A percentile compares a stretch with the other conserved stretches of the same genome.
These are phyloP conservation scores for Colletotrichum sp. DNA, from an alignment of 2,329 filamentous ascomycete genomes.

Conservation along the genomic window DNA sequence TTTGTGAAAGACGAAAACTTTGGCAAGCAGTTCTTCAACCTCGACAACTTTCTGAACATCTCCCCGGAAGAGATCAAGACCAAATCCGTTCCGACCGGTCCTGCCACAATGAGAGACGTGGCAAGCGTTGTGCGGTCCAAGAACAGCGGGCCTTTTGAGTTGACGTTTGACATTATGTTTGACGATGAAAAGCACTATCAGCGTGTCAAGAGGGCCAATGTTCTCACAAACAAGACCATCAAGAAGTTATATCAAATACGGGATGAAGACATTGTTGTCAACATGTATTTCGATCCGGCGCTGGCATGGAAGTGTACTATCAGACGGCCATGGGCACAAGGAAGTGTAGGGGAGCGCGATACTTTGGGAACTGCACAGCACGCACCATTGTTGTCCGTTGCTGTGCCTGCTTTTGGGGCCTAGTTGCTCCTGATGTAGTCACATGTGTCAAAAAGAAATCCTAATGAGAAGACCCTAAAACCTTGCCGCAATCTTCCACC, in stretches of 20 bases:
- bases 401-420: constrained; percentile 18
- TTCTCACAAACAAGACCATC: constrained; percentile 40
- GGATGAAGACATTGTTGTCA: constrained; percentile 36
- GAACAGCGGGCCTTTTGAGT: constrained; percentile 55
- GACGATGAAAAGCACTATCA: constrained; percentile 34
- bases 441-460: background rate
- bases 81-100: background rate
- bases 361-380: constrained; percentile 43
- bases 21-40: background rate
- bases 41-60: background rate
- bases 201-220: constrained; percentile 37
- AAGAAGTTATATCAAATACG: constrained; percentile 31
- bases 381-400: constrained; percentile 33
- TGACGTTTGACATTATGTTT: constrained; percentile 59
- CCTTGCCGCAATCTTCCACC: constrained; percentile 1
- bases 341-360: constrained; percentile 40
- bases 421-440: background rate
- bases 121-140: constrained; percentile 52
- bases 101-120: constrained; percentile 31
- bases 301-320: constrained; percentile 52
- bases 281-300: constrained; percentile 48
- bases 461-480: background rate
- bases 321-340: constrained; percentile 35
- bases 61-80: background rate
- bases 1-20: background rate